Conservation (phyloP, 148 eudicot genomes). For the Cornus kousa region DNA sequence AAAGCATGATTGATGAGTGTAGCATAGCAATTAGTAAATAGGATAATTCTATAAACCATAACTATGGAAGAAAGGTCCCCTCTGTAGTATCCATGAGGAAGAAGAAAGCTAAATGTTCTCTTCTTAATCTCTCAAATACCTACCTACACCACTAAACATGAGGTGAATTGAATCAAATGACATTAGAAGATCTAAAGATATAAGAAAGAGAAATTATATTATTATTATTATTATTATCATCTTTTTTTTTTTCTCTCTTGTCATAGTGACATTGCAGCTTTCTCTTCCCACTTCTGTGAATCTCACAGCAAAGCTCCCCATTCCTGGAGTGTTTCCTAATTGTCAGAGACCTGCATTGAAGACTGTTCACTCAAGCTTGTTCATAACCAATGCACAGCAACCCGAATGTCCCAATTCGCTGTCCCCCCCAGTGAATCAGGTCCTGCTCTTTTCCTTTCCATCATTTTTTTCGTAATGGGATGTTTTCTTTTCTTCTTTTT, state of each 20-base stretch:
- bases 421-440: constrained; percentile 58
- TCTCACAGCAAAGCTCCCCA: constrained; percentile 23
- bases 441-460: background rate
- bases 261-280: constrained; percentile 34
- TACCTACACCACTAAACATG: constrained; percentile 7
- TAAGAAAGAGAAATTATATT: background rate
- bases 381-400: constrained; percentile 26
- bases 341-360: constrained; percentile 16
- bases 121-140: constrained; percentile 6
- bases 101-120: constrained; percentile 52
- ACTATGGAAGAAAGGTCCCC: constrained; percentile 18
- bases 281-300: constrained; percentile 19
- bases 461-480: background rate
- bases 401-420: constrained; percentile 24
- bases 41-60: background rate
- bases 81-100: constrained; percentile 18
- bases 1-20: background rate
- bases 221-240: background rate
- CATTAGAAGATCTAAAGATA: constrained; percentile 5
- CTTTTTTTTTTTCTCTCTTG: constrained; percentile 3
- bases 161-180: background rate
- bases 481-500: background rate
- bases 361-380: constrained; percentile 22
- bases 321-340: background rate
- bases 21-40: constrained; percentile 8